Base-by-base conservation (phyloP, 257 asterid species). In the Buddleja alternifolia region DNA sequence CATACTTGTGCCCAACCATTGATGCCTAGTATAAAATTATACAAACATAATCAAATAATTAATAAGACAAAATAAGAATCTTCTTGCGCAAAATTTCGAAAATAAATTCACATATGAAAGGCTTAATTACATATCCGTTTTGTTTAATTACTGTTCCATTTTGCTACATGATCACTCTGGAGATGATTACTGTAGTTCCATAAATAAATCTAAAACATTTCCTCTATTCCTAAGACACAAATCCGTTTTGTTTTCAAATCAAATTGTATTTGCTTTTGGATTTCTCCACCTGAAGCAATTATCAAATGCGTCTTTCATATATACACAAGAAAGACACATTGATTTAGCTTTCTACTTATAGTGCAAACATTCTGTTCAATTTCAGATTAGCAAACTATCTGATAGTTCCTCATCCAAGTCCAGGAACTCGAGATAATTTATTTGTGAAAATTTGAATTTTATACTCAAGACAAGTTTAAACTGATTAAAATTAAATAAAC, bases 1-100 rank as follows among this genome's bases (percentile, higher is more conserved):
- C 98, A 74, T 91, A 94, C 81, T 91, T 94, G 90, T 94, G 90
- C 60, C 98, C 98, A 1, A 94, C 93, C 98, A 94, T 81, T 2
- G 97, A 94, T 50, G 99, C 99, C 99, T 94, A 73, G 67, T 32
- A 62, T n/a, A 51, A 32, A 39, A 29, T 29, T 29, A 5, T 29
- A 29, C 2, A 5, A 25, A 37, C 59, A 75, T 10, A 72, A 53
- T 4, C 4, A 36, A 69, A 36, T 24, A 60, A 45, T 78, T 57
- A 48, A 24, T 69, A 60, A 29, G 5, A 11, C 51, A 63, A 25
- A 14, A 17, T 45, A 21, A 20, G 45, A 41, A 51, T 41, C 48
- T 55, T 52, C 25, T 41, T 10, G 37, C 5, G 17, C 19, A 19
- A 8, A 17, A 14, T 60, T 39, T 40, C 40, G 7, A 19, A 16